Conservation (phyloP, 2,329 filamentous ascomycete species). For the Bisporella sp. region DNA sequence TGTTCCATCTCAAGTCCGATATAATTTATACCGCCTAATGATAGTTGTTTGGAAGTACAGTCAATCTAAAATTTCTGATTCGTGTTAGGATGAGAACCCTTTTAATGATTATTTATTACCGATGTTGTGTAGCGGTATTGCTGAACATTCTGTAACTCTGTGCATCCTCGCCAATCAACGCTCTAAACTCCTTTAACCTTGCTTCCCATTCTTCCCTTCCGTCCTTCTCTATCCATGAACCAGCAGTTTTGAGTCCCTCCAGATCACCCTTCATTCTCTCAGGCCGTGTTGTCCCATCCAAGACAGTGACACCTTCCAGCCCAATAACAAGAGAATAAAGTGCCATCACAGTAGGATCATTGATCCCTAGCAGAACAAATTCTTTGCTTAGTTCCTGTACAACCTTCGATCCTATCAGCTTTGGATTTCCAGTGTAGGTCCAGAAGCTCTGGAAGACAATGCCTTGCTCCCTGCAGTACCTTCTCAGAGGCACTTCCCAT, state of each 20-base stretch:
- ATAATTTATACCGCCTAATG: no score
- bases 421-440: slow-evolving; percentile 53
- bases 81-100: no score
- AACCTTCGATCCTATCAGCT: slow-evolving; percentile 37
- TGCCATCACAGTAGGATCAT: slow-evolving; percentile 41
- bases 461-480: slow-evolving; percentile 42
- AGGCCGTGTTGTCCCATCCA: slow-evolving; percentile 49
- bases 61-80: no score
- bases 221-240: slow-evolving; percentile 36
- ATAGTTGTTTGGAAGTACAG: no score
- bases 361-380: slow-evolving; percentile 30
- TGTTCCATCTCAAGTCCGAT: no score
- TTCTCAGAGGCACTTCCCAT: slow-evolving; percentile 54
- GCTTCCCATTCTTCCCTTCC: slow-evolving; percentile 41
- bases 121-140: background rate
- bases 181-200: slow-evolving; percentile 41
- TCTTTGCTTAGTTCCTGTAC: slow-evolving; percentile 42
- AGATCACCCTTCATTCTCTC: slow-evolving; percentile 46
- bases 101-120: no score
- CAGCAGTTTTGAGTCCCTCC: slow-evolving; percentile 33
- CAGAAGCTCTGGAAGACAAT: slow-evolving; percentile 55
- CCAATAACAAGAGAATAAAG: slow-evolving; percentile 50
- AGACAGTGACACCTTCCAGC: slow-evolving; percentile 39
- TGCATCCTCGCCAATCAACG: slow-evolving; percentile 7
- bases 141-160: background rate